Base-by-base conservation (phyloP, 2,329 filamentous ascomycete species). In the Coleophoma crateriformis region DNA sequence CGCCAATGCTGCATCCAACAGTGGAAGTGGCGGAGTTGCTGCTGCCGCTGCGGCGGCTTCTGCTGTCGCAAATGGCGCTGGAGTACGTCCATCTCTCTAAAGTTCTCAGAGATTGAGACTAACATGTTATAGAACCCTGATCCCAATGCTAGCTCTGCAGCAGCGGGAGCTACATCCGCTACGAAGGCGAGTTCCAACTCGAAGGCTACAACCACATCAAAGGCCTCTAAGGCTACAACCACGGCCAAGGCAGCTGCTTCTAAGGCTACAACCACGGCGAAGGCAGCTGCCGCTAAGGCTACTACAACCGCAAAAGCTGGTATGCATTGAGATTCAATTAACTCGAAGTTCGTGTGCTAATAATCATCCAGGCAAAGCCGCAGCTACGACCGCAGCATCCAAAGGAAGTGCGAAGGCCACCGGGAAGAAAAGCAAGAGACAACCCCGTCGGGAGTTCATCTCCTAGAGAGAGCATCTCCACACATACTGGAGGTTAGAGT, bases 361-460 rank as follows among this genome's bases (percentile, higher is more conserved):
- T 12, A 17, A 17, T 17, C 39, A 20, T 41, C 4, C 3, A 41
- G 39, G 3, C 13, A 39, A 39, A 15, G 37, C 37, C 11, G 37
- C n/a, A 39, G 37, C 37, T 39, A 19, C 39, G 17, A 44, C 41
- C 14, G 41, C 27, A 33, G 19, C 41, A 34, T 17, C 14, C 15
- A 34, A 34, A 8, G 46, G 3, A 38, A 17, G 35, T 45, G 49
- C 38, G 15, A 50, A 43, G 43, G 54, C 50, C 45, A 45, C 32
- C 46, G 43, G 49, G 14, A 41, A 40, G 17, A 33, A 39, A 35
- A 37, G 42, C 14, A 45, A 47, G 41, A 38, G 45, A 47, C 52
- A 50, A 50, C 41, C 49, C 13, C 50, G 50, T 27, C 56, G 58
- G 7, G 35, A 52, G 20, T 60, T 58, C 50, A 54, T 60, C 49